These are phyloP conservation scores for Cucurbita moschata DNA, from an alignment of 306 rosid species.

Conservation along the genomic window DNA sequence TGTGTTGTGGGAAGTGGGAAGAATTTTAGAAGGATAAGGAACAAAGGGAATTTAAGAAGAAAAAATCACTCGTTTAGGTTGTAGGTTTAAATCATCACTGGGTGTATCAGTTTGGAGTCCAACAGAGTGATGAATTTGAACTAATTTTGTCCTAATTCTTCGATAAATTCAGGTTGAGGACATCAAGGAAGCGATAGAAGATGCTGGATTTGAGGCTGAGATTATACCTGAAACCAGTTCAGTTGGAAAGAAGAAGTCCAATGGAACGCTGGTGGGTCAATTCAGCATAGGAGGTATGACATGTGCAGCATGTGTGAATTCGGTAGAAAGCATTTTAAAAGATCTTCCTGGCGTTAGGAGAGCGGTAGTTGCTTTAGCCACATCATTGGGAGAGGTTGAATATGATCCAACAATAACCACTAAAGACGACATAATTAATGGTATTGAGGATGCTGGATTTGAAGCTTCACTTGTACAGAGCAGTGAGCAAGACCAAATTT, in stretches of 20 bases:
- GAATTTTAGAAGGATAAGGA: neutral
- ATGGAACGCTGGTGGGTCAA: conserved; percentile 63
- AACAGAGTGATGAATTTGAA: neutral
- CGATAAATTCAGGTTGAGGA: conserved; percentile 52
- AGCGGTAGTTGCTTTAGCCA: conserved; percentile 89
- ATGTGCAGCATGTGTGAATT: conserved; percentile 96
- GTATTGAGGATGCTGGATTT: conserved; percentile 92
- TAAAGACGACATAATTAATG: conserved; percentile 77
- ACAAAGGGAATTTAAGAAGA: neutral
- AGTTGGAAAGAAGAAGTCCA: conserved; percentile 34
- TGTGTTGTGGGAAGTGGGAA: neutral
- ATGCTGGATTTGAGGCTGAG: conserved; percentile 96
- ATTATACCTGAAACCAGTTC: conserved; percentile 60
- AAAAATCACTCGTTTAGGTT: neutral
- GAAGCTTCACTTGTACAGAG: conserved; percentile 77
- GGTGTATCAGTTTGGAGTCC: neutral
- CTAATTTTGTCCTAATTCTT: conserved; percentile 10
- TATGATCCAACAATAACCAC: conserved; percentile 52
- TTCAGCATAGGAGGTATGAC: conserved; percentile 95
- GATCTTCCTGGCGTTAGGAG: conserved; percentile 71
- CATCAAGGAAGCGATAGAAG: conserved; percentile 79
- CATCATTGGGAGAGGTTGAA: conserved; percentile 87
- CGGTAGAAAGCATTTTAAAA: conserved; percentile 79
- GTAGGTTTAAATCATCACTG: neutral
- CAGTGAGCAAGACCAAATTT: conserved; percentile 65